Base-by-base conservation (phyloP, 2,329 filamentous ascomycete genomes). In the Trichophyton equinum region DNA sequence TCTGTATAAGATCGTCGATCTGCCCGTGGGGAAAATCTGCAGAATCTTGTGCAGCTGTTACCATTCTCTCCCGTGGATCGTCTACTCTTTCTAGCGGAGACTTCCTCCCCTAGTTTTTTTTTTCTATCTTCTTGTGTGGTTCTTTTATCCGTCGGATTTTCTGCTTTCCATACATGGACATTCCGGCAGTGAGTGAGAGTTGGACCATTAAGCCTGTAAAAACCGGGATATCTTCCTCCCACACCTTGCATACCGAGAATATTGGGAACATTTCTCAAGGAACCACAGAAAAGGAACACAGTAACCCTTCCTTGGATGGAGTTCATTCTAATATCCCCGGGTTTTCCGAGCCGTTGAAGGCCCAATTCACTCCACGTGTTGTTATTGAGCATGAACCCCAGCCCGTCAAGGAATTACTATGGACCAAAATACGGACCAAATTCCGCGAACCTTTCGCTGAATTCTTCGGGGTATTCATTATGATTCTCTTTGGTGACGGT, bases 401-500 rank as follows among this genome's bases (percentile, higher is more conserved):
- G 7, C 51, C 51, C 27, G 20, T 3, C 13, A 11, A 68, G 25
- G 64, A 71, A 4, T 63, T 79, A 3, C 66, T 71, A 27, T 87
- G 85, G 85, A 79, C 75, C 56, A 76, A 75, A 44, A 71, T 83
- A 30, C 77, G 84, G 49, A 72, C 76, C 20, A 66, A 72, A 30
- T 74, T 81, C 42, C 78, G 80, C 62, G 84, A 87, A 64, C 80
- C 79, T 1, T 82, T 87, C 65, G 82, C 83, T 0, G 85, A 88
- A 65, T 87, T 88, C 72, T 80, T 85, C 57, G 85, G 85, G 6
- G 85, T 82, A 11, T 84, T 89, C 75, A 79, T 86, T 60, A 72
- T 89, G 64, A 76, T 89, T 62, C 73, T 88, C 46, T 89, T 89
- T 66, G 86, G 86, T 3, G 82, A 88, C 63, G 85, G 84, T n/a